These are phyloP conservation scores for Rhizoclosmatium sp. DNA, from an alignment of 192 early-diverging fungal species.

Conservation along the genomic window DNA sequence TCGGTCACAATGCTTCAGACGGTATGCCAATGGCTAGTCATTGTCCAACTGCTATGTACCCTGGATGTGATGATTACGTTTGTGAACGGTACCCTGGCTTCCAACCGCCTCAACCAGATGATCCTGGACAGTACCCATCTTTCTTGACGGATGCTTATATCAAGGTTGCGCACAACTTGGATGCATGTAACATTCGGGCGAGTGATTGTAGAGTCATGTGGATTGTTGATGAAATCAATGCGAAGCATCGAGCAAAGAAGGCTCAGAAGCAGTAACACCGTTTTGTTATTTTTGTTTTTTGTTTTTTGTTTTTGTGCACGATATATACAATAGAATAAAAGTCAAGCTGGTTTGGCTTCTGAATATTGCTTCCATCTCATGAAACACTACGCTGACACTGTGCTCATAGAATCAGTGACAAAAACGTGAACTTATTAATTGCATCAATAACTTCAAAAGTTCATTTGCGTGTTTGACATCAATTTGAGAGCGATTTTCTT, in stretches of 20 bases:
- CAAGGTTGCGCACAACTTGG: neutral
- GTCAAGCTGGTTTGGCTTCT: no score
- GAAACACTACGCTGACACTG: no score
- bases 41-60: neutral
- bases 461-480: no score
- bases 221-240: slow-evolving; percentile 2
- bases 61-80: neutral
- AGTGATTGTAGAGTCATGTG: neutral
- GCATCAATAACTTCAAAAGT: no score
- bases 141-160: neutral
- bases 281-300: no score
- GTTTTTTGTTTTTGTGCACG: no score
- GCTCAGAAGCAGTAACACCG: neutral
- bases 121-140: slow-evolving; percentile 3
- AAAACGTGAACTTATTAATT: no score
- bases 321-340: no score
- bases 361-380: no score
- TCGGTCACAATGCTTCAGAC: neutral
- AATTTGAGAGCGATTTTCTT: no score
- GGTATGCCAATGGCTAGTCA: no score
- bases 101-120: neutral
- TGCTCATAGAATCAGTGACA: no score
- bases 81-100: neutral
- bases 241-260: neutral
- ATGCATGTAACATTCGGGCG: neutral